These are phyloP conservation scores for Aspergillus cavernicola DNA, from an alignment of 495 filamentous ascomycete genomes.

Conservation along the genomic window DNA sequence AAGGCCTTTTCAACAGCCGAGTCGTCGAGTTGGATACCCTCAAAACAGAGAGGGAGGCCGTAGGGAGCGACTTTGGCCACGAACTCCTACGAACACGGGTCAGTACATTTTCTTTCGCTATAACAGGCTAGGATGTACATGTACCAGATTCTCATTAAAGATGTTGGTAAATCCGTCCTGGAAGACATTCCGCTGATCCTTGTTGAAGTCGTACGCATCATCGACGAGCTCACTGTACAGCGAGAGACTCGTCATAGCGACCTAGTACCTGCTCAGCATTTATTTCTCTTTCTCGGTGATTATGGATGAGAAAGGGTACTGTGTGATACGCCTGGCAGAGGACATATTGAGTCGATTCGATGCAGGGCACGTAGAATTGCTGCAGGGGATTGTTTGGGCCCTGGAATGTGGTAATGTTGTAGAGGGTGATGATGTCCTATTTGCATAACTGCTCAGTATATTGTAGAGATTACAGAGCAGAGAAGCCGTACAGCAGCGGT, in stretches of 20 bases:
- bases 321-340: background rate
- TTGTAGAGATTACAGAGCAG: background rate
- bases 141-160: background rate
- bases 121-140: background rate
- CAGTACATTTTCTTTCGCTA: background rate
- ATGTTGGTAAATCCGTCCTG: background rate
- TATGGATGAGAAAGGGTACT: background rate
- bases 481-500: background rate
- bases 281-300: background rate
- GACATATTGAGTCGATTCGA: background rate
- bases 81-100: background rate
- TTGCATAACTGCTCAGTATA: background rate
- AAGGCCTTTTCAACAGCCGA: background rate
- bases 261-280: background rate
- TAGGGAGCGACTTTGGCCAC: background rate
- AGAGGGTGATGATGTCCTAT: background rate
- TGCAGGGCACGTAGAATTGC: background rate
- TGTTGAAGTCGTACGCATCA: background rate
- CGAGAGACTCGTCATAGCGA: background rate
- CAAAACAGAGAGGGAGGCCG: constrained; percentile 1
- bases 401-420: background rate
- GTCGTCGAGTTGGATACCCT: background rate
- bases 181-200: background rate
- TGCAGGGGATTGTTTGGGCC: background rate
- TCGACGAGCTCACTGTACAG: background rate